Percentiles rank a stretch among this genome's conserved stretches.
Conservation (phyloP, 2,329 filamentous ascomycete species). For the Zymoseptoria pseudotritici region DNA sequence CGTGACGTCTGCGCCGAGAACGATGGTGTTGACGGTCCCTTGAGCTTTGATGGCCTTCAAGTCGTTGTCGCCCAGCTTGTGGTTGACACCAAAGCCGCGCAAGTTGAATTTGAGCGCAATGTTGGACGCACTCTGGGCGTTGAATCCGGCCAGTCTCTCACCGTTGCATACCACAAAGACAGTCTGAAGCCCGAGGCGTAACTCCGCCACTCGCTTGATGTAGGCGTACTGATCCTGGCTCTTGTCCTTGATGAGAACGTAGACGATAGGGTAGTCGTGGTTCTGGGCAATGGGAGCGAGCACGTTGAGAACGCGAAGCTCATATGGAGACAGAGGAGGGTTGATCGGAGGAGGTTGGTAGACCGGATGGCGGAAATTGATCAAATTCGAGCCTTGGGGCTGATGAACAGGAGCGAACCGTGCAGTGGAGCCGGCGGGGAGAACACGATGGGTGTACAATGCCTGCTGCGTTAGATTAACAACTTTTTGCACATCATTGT, state of each 20-base stretch:
- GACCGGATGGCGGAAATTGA: no score
- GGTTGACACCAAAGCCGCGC: slow-evolving; percentile 1
- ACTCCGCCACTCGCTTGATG: slow-evolving; percentile 16
- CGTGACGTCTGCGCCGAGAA: slow-evolving; percentile 39
- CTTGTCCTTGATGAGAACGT: slow-evolving; percentile 1
- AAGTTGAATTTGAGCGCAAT: slow-evolving; percentile 6
- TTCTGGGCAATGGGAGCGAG: neutral
- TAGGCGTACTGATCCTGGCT: slow-evolving; percentile 4
- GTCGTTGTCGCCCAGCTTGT: slow-evolving; percentile 3
- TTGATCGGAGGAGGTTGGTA: no score
- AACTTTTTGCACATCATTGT: no score
- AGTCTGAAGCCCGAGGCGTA: slow-evolving; percentile 2
- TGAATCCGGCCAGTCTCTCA: neutral
- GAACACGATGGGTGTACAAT: no score
- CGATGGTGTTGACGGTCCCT: slow-evolving; percentile 24
- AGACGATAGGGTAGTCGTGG: neutral
- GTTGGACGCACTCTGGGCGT: slow-evolving; percentile 1
- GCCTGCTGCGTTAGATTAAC: no score
- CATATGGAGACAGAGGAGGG: no score
- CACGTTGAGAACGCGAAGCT: neutral
- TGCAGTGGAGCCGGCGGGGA: no score
- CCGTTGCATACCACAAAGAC: neutral
- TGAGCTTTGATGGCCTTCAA: slow-evolving; percentile 6
- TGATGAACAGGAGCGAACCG: no score
- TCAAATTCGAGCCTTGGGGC: no score